Conservation (phyloP, 23 red algal species). For the Chondrus crispus region DNA sequence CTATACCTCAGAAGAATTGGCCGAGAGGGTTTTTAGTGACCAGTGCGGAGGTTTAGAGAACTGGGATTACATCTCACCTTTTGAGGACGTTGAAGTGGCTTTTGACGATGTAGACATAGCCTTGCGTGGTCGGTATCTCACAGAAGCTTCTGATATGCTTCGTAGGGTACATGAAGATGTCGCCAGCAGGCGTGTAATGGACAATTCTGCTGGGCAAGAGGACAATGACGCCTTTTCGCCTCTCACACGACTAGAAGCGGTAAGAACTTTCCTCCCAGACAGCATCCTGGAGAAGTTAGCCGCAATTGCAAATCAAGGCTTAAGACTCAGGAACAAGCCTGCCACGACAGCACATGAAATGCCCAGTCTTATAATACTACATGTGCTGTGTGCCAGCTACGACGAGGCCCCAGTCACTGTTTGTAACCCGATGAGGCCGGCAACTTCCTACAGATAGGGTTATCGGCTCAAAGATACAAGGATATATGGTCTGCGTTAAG, state of each 20-base stretch:
- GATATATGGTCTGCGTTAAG: constrained; percentile 1
- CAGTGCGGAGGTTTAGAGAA: neutral
- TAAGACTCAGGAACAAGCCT: neutral
- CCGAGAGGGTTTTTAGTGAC: neutral
- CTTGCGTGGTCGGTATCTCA: neutral
- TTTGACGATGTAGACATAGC: neutral
- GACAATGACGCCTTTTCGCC: too few species aligned
- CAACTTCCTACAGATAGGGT: neutral
- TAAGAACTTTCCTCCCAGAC: neutral
- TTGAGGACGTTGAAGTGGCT: neutral
- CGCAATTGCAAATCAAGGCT: neutral
- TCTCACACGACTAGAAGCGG: neutral
- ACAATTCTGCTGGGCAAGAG: neutral
- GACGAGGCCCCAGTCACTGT: neutral
- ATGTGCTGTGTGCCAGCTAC: constrained; percentile 12
- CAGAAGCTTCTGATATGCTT: neutral
- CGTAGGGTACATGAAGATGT: neutral
- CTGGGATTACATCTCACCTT: neutral
- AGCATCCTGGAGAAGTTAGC: neutral
- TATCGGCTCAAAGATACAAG: neutral
- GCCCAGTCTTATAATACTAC: neutral
- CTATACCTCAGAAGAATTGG: neutral
- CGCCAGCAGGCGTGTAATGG: neutral
- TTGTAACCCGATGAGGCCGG: neutral
- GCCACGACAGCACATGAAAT: neutral